Base-by-base conservation (phyloP, 2,329 filamentous ascomycete genomes). In the Zasmidium citrigriseum region DNA sequence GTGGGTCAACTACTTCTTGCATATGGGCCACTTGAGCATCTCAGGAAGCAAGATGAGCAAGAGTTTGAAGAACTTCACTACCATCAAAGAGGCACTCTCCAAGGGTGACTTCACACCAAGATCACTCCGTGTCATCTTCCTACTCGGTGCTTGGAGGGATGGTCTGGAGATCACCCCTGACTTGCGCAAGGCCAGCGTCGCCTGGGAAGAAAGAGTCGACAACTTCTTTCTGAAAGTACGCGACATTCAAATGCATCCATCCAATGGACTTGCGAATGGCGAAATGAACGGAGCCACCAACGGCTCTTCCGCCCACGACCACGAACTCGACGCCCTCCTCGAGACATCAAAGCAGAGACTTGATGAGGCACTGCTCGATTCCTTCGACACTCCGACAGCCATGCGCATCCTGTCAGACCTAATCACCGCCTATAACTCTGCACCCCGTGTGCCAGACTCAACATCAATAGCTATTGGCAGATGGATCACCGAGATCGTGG, bases 21-120 rank as follows among this genome's bases (percentile, higher is more conserved):
- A 97, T 72, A 97, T 96, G 89, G 93, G 93, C 0, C 93, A 98
- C 72, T 77, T 97, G 49, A 89, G 87, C 4, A 97, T 98, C 57
- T 86, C 89, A 23, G 93, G 93, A 0, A 91, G 88, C 21, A 98
- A 98, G 75, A 98, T 98, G 93, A 93, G 89, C 57, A 98, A 98
- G 75, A 91, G 87, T 16, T 77, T 98, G 57, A 97, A 98, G 79
- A 98, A 97, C 74, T 97, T 97, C 75, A 91, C 91, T 44, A 96
- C 93, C 0, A 96, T 98, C 62, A 84, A 91, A 25, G 90, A 96
- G 72, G 92, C 93, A 0, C 78, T 98, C 7, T 76, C 78, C 2
- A 78, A 80, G 29, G 83, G 83, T 38, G 83, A 86, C 50, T 96
- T 91, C 80, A 95, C 90, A 0, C 82, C 92, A 0, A 83, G 93